Evolutionary conservation across 768 basidiomycete species (phyloP).

Genomic region (Solioccasus polychromus): DNA sequence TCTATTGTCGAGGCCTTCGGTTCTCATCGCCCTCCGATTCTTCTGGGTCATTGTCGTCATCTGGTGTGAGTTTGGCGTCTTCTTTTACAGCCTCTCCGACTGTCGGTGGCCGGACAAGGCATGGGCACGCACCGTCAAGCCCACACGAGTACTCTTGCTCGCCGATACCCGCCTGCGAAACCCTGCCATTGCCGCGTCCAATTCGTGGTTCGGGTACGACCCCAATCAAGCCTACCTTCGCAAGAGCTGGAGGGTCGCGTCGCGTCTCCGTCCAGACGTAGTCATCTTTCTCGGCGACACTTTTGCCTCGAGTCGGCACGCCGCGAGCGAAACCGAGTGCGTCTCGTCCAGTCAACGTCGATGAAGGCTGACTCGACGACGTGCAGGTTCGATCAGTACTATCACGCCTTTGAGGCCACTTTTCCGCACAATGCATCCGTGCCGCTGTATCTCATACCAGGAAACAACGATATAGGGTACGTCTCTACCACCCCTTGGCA

Average conservation of each 20-base stretch:
- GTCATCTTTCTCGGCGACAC: constrained; percentile 81
- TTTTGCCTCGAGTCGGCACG: constrained; percentile 60
- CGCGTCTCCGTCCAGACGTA: constrained; percentile 53
- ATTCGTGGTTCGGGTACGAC: constrained; percentile 43
- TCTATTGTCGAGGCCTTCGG: constrained; percentile 27
- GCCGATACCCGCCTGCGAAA: constrained; percentile 64
- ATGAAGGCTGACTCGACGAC: constrained; percentile 1
- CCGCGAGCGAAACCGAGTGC: constrained; percentile 50
- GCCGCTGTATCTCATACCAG: constrained; percentile 60
- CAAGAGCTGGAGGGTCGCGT: constrained; percentile 67
- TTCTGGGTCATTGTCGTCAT: constrained; percentile 56
- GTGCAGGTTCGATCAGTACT: constrained; percentile 60
- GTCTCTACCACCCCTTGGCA: constrained; percentile 17
- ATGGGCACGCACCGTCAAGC: no score
- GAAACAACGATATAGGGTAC: constrained; percentile 80
- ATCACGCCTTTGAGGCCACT: constrained; percentile 57
- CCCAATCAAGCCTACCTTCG: constrained; percentile 56
- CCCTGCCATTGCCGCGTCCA: constrained; percentile 29
- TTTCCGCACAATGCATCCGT: constrained; percentile 45
- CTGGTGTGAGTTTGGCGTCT: constrained; percentile 63
- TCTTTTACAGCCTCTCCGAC: constrained; percentile 53
- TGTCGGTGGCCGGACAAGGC: constrained; percentile 61
- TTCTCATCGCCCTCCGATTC: constrained; percentile 44
- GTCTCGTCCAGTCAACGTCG: constrained; percentile 30
- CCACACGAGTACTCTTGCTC: constrained; percentile 62